Evolutionary conservation across 2,329 filamentous ascomycete genomes (phyloP).

Genomic region (Colletotrichum australisinense): DNA sequence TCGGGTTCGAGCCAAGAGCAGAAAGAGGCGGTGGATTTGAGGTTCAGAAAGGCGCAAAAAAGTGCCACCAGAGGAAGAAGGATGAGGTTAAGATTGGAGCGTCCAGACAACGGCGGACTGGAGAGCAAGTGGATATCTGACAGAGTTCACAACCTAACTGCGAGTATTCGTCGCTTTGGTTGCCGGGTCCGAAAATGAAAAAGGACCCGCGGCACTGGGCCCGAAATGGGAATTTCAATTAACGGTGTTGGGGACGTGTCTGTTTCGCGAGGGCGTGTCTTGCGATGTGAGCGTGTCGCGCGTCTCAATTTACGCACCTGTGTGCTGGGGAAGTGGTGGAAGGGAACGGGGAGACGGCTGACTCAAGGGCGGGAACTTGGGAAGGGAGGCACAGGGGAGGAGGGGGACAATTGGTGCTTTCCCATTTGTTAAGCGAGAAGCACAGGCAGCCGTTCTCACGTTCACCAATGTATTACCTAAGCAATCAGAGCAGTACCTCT

Average conservation of each 20-base stretch:
- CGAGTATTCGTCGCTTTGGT: constrained; percentile 17
- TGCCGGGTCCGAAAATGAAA: constrained; percentile 21
- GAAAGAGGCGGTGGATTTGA: no score
- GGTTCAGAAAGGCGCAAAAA: background rate
- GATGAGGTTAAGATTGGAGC: background rate
- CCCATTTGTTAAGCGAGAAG: constrained; percentile 18
- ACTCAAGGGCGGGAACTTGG: background rate
- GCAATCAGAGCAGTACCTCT: no score
- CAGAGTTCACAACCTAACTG: background rate
- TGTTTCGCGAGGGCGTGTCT: constrained; percentile 54
- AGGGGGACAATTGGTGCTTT: constrained; percentile 7
- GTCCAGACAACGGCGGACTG: background rate
- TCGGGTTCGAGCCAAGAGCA: background rate
- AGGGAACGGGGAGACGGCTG: background rate
- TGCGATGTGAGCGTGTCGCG: constrained; percentile 44
- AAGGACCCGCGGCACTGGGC: constrained; percentile 19
- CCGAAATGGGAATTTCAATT: constrained; percentile 37
- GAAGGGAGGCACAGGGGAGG: background rate
- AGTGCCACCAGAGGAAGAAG: background rate
- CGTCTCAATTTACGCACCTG: constrained; percentile 40
- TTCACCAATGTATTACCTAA: no score
- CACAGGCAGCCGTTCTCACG: background rate
- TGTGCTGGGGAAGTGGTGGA: background rate
- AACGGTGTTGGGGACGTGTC: constrained; percentile 50
- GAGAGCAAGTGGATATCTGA: background rate